Evolutionary conservation across 176 grass and related monocot genomes (phyloP), one percentile per base, ranked within the genome.

Genomic region (Triticum aestivum): DNA sequence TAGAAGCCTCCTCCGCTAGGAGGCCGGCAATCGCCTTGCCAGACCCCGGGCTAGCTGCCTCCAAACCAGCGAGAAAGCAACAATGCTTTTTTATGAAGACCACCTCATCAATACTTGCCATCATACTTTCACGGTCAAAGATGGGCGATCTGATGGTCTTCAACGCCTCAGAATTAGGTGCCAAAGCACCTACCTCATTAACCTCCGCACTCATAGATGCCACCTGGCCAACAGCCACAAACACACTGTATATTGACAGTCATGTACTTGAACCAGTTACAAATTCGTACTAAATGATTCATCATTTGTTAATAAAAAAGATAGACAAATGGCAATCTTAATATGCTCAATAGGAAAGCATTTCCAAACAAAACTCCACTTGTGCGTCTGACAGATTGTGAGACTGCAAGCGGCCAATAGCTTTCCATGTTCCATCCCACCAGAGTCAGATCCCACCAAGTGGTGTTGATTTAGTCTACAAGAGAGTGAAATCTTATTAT

Each of bases 391-490:
- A 94, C 77, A 97, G 78, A 44, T 69, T 97, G 89, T 94, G 92
- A 77, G 95, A 91, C 67, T 92, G 88, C 82, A 94, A 84, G 42
- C 89, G 88, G 14, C 85, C 87, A 65, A 94, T 79, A 47, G 90
- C 85, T 89, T 97, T 97, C 92, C 95, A 97, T 78, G 95, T 92
- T 72, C 92, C 95, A 88, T 94, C 92, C 79, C 91, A 64, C 95
- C 95, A 94, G 51, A 97, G 63, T 91, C 90, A 94, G 84, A 97
- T 91, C 75, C 91, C 90, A 64, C 89, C 92, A 81, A 91, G 90
- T 79, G 86, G 39, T 24, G 89, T 85, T 62, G 84, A 88, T 83
- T 97, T 90, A 82, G 95, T 89, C 92, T 97, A 86, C 47, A 82
- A 20, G 54, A 77, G 11, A 27, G 58, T 32, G 12, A 78, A 62